Evolutionary conservation across 805 yeast species (phyloP), one percentile per base, ranked within the genome.

Genomic region (Wickerhamomyces alni): DNA sequence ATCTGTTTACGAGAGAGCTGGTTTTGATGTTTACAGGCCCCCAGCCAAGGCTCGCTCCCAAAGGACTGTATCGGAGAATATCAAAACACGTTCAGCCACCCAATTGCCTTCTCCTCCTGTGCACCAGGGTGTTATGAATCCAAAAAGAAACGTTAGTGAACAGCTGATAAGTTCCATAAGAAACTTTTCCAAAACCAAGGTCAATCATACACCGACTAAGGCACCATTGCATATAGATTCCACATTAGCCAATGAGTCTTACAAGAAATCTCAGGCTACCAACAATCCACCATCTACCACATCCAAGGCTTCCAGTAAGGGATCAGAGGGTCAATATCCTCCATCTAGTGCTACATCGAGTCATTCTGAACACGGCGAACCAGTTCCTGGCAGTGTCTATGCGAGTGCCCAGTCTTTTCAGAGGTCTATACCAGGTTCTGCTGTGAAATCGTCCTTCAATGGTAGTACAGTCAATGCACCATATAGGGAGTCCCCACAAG

Each of bases 1-100:
- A 48, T 80, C 88, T 2, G 93, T 83, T 2, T 77, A 82, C 59
- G 93, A 85, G 55, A 63, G 93, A 48, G 93, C 93, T 0, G 95
- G 95, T 0, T 85, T 85, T 51, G 93, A 84, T 18, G 75, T 74
- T 10, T 67, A 66, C 43, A 68, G 55, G 33, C 60, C 58, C 2
- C 17, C 35, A 6, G 16, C 30, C 8, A 22, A 13, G 12, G 8
- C 12, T 26, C 28, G 6, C 6, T 26, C 28, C 8, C 8, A n/a
- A 26, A 26, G 28, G 13, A 11, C 12, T 6, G 28, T 26, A 26
- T 26, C 28, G 8, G 28, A 26, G 6, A 46, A 3, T 28, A 27
- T 37, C 18, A 45, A 48, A 30, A 43, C 51, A 8, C 41, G 41
- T 2, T 46, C 53, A 3, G 28, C 47, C 4, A 37, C 44, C 15